Conservation (phyloP, 495 filamentous ascomycete genomes). For the Podospora tetraspora region DNA sequence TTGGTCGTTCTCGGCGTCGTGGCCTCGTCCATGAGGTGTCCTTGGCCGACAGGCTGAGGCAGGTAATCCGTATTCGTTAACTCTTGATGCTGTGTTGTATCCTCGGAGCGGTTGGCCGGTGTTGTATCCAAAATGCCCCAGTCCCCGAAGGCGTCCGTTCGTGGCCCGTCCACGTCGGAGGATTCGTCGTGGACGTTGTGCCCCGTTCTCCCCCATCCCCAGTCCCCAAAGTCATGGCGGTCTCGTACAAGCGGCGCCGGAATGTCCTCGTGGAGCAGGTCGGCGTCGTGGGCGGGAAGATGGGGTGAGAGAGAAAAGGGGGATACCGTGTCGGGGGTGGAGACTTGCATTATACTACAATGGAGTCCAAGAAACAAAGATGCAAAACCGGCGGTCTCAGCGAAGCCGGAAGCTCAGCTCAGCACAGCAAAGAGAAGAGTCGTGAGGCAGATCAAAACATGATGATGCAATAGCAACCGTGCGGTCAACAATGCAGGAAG, state of each 20-base stretch:
- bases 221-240: background rate
- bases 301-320: slow-evolving; percentile 6
- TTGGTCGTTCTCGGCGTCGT: slow-evolving; percentile 19
- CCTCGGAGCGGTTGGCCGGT: slow-evolving; percentile 32
- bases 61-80: slow-evolving; percentile 26
- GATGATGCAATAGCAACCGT: slow-evolving; percentile 18
- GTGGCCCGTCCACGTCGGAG: slow-evolving; percentile 15
- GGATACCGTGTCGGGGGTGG: slow-evolving; percentile 16
- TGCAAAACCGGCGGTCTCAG: slow-evolving; percentile 16
- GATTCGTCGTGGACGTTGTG: background rate
- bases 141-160: slow-evolving; percentile 18
- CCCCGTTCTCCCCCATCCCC: background rate
- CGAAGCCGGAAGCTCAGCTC: slow-evolving; percentile 9
- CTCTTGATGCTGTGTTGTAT: slow-evolving; percentile 25
- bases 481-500: slow-evolving; percentile 10
- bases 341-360: slow-evolving; percentile 20
- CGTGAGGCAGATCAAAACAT: slow-evolving; percentile 19
- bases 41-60: slow-evolving; percentile 13
- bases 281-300: background rate
- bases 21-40: slow-evolving; percentile 14
- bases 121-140: slow-evolving; percentile 43
- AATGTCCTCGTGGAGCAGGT: background rate
- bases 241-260: background rate
- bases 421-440: slow-evolving; percentile 9
- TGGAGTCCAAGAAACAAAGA: slow-evolving; percentile 21